Conservation (phyloP, 176 grass and related monocot genomes). For the Musa acuminata region DNA sequence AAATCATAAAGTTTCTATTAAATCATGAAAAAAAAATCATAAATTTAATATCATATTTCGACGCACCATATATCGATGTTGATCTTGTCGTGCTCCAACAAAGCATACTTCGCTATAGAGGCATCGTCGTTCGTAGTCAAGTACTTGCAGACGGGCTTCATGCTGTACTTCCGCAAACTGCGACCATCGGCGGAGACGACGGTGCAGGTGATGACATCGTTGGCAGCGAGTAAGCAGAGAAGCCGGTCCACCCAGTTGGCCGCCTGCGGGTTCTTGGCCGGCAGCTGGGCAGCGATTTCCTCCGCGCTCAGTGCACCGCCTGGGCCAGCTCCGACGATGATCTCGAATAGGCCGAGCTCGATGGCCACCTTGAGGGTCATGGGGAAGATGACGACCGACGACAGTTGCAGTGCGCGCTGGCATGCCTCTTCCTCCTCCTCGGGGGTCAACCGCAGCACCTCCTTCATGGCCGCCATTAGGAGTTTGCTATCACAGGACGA, state of each 20-base stretch:
- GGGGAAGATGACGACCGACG: neutral
- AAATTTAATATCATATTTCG: neutral
- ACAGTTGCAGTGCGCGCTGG: neutral
- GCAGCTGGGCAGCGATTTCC: neutral
- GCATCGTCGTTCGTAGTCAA: neutral
- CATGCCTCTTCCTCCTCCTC: neutral
- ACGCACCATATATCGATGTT: neutral
- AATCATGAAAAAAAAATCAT: no score
- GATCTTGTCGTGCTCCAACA: no score
- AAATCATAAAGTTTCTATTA: no score
- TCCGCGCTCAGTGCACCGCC: neutral
- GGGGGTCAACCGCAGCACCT: no score
- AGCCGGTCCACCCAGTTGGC: neutral
- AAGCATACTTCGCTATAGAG: no score
- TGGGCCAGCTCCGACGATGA: neutral
- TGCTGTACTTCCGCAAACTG: neutral
- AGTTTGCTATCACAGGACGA: no score
- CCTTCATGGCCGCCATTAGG: no score
- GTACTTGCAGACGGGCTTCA: neutral
- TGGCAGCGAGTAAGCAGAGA: neutral
- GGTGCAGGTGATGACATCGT: neutral
- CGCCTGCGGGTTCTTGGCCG: neutral
- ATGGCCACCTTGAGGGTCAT: neutral
- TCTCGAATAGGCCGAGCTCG: neutral
- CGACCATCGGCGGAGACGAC: neutral